Evolutionary conservation across 2,329 filamentous ascomycete species (phyloP).

Genomic region (Aureobasidium subglaciale): DNA sequence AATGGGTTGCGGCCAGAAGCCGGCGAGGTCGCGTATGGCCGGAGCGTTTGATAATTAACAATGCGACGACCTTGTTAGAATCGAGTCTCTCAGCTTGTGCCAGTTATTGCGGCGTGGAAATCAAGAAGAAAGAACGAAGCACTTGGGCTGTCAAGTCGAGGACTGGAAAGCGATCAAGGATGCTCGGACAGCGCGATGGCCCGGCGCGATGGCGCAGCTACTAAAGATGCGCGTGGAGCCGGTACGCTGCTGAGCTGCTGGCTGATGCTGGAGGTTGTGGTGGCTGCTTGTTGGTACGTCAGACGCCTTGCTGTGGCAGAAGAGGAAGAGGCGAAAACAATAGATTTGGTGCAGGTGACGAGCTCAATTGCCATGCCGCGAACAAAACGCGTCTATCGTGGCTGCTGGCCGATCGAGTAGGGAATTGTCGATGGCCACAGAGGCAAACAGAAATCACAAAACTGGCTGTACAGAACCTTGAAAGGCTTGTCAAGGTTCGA

Average conservation of each 20-base stretch:
- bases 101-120: not conserved
- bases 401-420: not conserved
- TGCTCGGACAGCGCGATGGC: slow-evolving; percentile 14
- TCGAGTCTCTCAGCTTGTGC: not conserved
- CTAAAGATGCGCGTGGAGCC: slow-evolving; percentile 7
- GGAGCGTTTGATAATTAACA: not conserved
- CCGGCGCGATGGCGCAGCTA: slow-evolving; percentile 14
- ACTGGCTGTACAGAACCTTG: slow-evolving; percentile 1
- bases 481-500: slow-evolving; percentile 9
- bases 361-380: not conserved
- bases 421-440: not conserved
- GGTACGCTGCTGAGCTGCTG: slow-evolving; percentile 4
- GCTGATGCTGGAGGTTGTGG: not conserved
- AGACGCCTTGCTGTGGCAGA: slow-evolving; percentile 10
- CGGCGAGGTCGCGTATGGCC: not conserved
- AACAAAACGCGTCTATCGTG: not conserved
- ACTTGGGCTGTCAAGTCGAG: slow-evolving; percentile 2
- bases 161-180: slow-evolving; percentile 3
- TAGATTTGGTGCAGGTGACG: not conserved
- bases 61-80: not conserved
- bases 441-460: slow-evolving; percentile 8
- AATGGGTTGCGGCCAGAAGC: not conserved
- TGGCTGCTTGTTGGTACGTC: slow-evolving; percentile 2
- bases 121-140: not conserved
- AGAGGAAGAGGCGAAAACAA: not conserved